Evolutionary conservation across 805 yeast species (phyloP), one percentile per base, ranked within the genome.

Genomic region (Groenewaldozyma salmanticensis): DNA sequence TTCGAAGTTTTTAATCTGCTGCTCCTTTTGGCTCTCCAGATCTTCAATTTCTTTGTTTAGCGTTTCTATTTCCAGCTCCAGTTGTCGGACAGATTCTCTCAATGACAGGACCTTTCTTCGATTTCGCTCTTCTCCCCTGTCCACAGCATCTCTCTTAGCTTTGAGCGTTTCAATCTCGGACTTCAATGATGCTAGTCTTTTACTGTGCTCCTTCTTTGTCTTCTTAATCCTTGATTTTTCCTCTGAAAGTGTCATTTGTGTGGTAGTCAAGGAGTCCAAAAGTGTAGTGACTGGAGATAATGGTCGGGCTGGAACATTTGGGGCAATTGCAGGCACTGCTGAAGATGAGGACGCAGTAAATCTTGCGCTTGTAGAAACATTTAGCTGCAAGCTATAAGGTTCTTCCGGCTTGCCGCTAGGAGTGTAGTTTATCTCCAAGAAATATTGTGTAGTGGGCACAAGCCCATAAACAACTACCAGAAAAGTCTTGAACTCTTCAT

Each of bases 401-500:
- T 31, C 29, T 5, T 24, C 36, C 7, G 29, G 4, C 6, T 27
- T 38, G 21, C 16, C 36, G 11, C 32, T 17, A 13, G 15, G 7
- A 18, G 27, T 33, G 46, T 62, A 62, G 34, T 64, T 52, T 31
- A 72, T 57, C 36, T 71, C 75, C 38, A 80, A 67, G 46, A 76
- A 80, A 47, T 79, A 81, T 45, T 77, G 79, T 7, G 81, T 73
- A 16, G 70, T 55, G 1, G 85, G 83, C 22, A 79, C 74, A 31
- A 80, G 60, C 0, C 86, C 86, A 49, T 76, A 72, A 15, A 80
- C 75, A 1, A 77, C 68, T n/a, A 77, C 67, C 39, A 70, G 61
- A 40, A 72, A 74, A 19, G 36, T 38, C 4, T 22, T 9, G 11
- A 27, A 32, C 35, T 72, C 71, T 24, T 24, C 29, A 7, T 24